Conservation (phyloP, 2,329 filamentous ascomycete species). For the Exophiala xenobiotica region DNA sequence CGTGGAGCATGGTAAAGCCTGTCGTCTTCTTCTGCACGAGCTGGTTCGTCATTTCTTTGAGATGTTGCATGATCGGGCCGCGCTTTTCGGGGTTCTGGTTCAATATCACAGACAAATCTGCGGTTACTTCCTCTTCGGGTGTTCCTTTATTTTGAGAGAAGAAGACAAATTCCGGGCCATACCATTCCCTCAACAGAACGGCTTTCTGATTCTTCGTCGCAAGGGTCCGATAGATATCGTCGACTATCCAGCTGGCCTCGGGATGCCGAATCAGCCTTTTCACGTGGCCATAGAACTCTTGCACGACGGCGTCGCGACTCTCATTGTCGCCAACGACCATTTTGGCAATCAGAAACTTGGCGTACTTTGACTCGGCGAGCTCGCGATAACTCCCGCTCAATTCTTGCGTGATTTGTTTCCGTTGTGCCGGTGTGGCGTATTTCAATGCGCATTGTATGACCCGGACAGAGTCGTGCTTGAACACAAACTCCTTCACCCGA, state of each 20-base stretch:
- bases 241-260: constrained; percentile 95
- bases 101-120: constrained; percentile 74
- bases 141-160: constrained; percentile 59
- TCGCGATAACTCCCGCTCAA: constrained; percentile 80
- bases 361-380: constrained; percentile 91
- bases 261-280: constrained; percentile 92
- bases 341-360: constrained; percentile 96
- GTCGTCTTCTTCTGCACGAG: constrained; percentile 95
- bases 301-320: constrained; percentile 83
- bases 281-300: constrained; percentile 93
- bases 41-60: constrained; percentile 84
- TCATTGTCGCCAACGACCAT: constrained; percentile 91
- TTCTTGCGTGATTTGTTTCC: constrained; percentile 81
- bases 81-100: constrained; percentile 79
- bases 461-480: constrained; percentile 97
- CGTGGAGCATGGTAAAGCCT: constrained; percentile 95
- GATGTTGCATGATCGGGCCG: constrained; percentile 77
- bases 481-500: constrained; percentile 88
- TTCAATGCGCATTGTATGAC: constrained; percentile 97
- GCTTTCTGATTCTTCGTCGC: constrained; percentile 85
- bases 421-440: constrained; percentile 82
- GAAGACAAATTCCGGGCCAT: constrained; percentile 87
- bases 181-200: constrained; percentile 87
- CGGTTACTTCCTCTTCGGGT: constrained; percentile 37
- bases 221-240: constrained; percentile 90